Evolutionary conservation across 2,329 filamentous ascomycete species (phyloP), one percentile per base, ranked within the genome.

Genomic region (Fonsecaea nubica): DNA sequence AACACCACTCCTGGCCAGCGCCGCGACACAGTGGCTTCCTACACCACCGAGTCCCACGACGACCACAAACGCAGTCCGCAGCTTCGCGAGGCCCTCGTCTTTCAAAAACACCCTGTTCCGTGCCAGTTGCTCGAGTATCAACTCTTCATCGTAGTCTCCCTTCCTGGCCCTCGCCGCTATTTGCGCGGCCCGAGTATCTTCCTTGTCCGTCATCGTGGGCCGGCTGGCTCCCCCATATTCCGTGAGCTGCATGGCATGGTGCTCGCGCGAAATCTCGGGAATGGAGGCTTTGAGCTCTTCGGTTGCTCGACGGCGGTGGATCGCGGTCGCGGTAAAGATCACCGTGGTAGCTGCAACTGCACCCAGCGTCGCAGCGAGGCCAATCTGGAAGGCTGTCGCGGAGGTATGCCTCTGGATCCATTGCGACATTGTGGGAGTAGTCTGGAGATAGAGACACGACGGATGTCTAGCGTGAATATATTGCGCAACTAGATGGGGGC

Each of bases 21-120:
- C 90, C 1, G 93, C 90, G 4, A 90, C 87, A 69, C 92, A 93
- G 81, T 99, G 96, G 6, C 93, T 97, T 54, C 95, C 95, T 4
- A 99, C 95, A 50, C 95, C 95, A 69, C 95, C 95, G 72, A 93
- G 94, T 3, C 95, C 95, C 10, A 99, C 93, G 1, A 99, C 87
- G 45, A 98, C 85, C 55, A 99, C 87, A 74, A 96, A 96, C 0
- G 94, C 87, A 55, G 86, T 84, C 12, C 94, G 91, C 35, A 99
- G 86, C 75, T 91, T 92, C 15, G 84, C 82, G 10, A 99, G 86
- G 0, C 95, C 95, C 7, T 89, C 89, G 35, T 94, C 89, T 13
- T 87, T 92, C 10, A 99, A 87, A 76, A 99, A 99, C 35, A 95
- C 93, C 62, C 92, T 87, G 77, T 97, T 98, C 58, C 95, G 89